Evolutionary conservation across 345 rosid genomes (phyloP).

Genomic region (Fremontodendron californicum): DNA sequence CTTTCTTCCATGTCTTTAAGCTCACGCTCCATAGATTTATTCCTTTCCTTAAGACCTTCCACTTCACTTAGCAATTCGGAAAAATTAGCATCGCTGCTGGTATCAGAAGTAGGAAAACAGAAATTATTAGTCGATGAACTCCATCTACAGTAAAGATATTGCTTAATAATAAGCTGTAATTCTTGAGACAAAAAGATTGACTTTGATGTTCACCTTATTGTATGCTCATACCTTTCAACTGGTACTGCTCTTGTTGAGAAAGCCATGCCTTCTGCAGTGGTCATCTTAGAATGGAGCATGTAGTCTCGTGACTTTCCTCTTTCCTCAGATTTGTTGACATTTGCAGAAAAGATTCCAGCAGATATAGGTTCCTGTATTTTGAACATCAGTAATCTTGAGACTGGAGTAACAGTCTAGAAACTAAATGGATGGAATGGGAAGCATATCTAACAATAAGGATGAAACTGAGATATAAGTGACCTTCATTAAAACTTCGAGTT

Average conservation of each 20-base stretch:
- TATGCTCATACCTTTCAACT: constrained; percentile 34
- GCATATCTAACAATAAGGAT: neutral
- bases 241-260: constrained; percentile 2
- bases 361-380: constrained; percentile 5
- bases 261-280: neutral
- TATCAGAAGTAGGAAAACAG: neutral
- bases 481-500: neutral
- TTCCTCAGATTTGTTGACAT: constrained; percentile 5
- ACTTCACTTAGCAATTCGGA: constrained; percentile 43
- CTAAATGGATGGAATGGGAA: neutral
- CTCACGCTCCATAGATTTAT: constrained; percentile 70
- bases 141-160: constrained; percentile 7
- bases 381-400: neutral
- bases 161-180: neutral
- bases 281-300: constrained; percentile 3
- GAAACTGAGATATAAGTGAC: neutral
- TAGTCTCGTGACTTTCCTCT: neutral
- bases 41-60: constrained; percentile 52
- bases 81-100: constrained; percentile 29
- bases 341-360: neutral
- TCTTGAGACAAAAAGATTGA: neutral
- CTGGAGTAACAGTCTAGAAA: neutral
- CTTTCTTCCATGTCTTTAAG: constrained; percentile 91
- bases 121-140: neutral
- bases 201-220: constrained; percentile 12